These are phyloP conservation scores for Phytophthora sp. DNA, from an alignment of 352 stramenopile genomes.

Conservation along the genomic window DNA sequence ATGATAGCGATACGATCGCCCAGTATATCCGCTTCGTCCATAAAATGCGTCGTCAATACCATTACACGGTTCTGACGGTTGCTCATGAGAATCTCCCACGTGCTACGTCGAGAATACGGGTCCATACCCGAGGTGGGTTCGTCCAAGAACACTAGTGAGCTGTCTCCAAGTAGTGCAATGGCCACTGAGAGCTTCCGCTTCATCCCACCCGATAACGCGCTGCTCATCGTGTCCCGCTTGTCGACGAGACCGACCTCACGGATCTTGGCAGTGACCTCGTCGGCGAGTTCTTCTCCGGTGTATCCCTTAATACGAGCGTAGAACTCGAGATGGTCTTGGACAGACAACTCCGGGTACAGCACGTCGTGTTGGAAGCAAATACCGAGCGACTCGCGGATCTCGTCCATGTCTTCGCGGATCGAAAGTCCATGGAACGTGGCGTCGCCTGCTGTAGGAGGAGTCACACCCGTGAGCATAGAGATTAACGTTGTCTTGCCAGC, in stretches of 20 bases:
- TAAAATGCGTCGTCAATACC: constrained; percentile 94
- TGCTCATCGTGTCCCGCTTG: constrained; percentile 52
- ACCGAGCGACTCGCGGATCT: constrained; percentile 64
- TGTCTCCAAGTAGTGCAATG: constrained; percentile 85
- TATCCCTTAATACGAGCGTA: constrained; percentile 70
- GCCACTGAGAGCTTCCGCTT: constrained; percentile 91
- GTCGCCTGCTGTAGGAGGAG: constrained; percentile 48
- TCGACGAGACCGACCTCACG: constrained; percentile 67
- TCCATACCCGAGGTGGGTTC: constrained; percentile 95
- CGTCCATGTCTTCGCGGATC: constrained; percentile 69
- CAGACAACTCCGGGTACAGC: constrained; percentile 77
- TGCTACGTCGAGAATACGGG: constrained; percentile 91
- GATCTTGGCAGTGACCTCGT: constrained; percentile 47
- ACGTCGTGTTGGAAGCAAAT: constrained; percentile 88
- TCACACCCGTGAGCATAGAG: constrained; percentile 83
- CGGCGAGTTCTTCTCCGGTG: constrained; percentile 38
- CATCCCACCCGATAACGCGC: constrained; percentile 83
- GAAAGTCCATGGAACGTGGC: constrained; percentile 55
- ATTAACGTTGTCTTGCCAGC: constrained; percentile 94
- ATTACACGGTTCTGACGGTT: constrained; percentile 66
- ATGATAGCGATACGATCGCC: constrained; percentile 85
- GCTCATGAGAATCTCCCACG: constrained; percentile 83
- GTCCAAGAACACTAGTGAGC: constrained; percentile 83
- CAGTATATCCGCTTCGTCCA: constrained; percentile 93
- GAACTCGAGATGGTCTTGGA: constrained; percentile 74